Base-by-base conservation (phyloP, 345 rosid species). In the Cardiospermum halicacabum region DNA sequence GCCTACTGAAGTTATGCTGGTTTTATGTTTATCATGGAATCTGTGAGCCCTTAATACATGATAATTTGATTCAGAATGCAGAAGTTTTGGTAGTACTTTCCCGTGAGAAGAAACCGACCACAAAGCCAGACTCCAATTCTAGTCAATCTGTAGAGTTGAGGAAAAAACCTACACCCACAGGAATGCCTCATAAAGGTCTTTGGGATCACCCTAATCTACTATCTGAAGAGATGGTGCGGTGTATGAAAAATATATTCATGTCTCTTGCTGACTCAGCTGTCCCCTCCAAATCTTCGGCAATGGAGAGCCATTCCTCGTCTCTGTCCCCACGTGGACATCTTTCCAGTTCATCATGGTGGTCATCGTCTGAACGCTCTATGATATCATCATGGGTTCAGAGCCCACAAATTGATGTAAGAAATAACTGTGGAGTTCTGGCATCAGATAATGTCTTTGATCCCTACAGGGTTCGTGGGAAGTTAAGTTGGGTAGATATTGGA, bases 201-300 rank as follows among this genome's bases (percentile, higher is more conserved):
- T 87, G 92, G 88, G 83, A 85, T 80, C 77, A 85, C 60, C 98
- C 98, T 60, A 90, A 88, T 72, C 78, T 64, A 66, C 71, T 93
- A 51, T 86, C 96, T 0, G 89, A 93, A 77, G 89, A 90, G 80
- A 93, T 93, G 96, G 81, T 90, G 42, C 71, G 81, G 77, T 93
- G 96, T 81, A 93, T 93, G 98, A 86, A 83, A 77, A 82, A 90
- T 74, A 88, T 93, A 79, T 93, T 82, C 72, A 80, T 87, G 62
- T 92, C 85, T 55, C 89, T 92, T 51, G 89, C 89, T 32, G 96
- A 86, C 73, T 76, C 96, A 67, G 82, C 88, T 26, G 66, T 80
- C 37, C 82, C 83, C 53, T 72, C 89, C 69, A 82, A 79, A 72
- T 80, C 83, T 24, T 74, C 84, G 21, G 43, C 63, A 18, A 74